These are phyloP conservation scores for Tieghemostelium lacteum DNA, from an alignment of 78 protist species.

Conservation along the genomic window DNA sequence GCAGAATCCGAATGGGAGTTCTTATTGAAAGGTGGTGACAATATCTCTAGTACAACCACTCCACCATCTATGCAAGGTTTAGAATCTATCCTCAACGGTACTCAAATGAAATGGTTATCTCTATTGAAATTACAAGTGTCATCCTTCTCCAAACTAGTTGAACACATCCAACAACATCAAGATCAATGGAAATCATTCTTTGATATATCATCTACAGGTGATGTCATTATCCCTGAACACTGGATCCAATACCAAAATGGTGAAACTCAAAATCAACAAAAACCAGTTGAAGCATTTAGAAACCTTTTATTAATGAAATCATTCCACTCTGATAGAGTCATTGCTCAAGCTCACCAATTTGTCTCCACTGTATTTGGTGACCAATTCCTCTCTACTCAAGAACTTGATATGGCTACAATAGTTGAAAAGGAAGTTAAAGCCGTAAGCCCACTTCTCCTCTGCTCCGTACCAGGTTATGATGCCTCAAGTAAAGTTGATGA, in stretches of 20 bases:
- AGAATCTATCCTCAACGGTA: too few relatives aligned
- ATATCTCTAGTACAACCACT: conserved; percentile 6
- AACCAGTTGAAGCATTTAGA: conserved; percentile 10
- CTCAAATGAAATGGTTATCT: conserved; percentile 63
- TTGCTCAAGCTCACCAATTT: conserved; percentile 10
- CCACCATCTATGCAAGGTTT: conserved; percentile 20
- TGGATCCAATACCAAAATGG: conserved; percentile 17
- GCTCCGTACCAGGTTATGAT: conserved; percentile 96
- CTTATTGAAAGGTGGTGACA: conserved; percentile 80
- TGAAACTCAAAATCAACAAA: background rate
- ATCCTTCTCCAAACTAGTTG: conserved; percentile 27
- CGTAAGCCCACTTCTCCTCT: conserved; percentile 88
- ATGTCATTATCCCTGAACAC: conserved; percentile 13
- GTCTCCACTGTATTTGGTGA: conserved; percentile 86
- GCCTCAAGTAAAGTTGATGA: conserved; percentile 83
- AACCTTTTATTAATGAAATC: conserved; percentile 86
- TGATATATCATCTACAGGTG: background rate
- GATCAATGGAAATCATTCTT: conserved; percentile 77
- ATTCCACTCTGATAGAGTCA: conserved; percentile 89
- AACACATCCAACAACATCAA: conserved; percentile 67
- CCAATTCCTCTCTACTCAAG: conserved; percentile 44
- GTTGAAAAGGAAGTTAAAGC: conserved; percentile 77
- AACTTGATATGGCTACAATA: conserved; percentile 73
- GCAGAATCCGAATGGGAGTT: conserved; percentile 63
- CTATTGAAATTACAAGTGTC: conserved; percentile 19